Base-by-base conservation (phyloP, 345 rosid species). In the Bruguiera parviflora region DNA sequence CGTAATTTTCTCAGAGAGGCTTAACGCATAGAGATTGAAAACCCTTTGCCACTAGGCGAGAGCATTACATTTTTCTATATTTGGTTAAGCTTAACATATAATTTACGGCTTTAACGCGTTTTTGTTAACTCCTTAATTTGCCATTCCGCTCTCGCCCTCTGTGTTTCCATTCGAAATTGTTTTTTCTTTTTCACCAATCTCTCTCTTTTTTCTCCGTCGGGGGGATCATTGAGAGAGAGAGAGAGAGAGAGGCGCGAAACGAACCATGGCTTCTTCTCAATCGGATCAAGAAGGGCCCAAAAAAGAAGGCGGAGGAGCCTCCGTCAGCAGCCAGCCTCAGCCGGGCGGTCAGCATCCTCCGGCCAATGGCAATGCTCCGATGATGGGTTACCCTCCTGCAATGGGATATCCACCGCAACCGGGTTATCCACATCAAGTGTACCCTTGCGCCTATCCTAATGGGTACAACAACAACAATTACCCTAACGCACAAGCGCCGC, bases 401-500 rank as follows among this genome's bases (percentile, higher is more conserved):
- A 75, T 77, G 78, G 72, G 75, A 5, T 78, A 77, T 75, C 83
- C 83, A 2, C 80, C 32, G 6, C 68, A 20, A 43, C 4, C 27
- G 10, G 68, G 59, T 13, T 47, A 72, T 46, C 71, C 73, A 9
- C 69, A 47, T 1, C 65, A 25, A 3, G 70, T 46, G 5, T 67
- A 69, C 29, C 67, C 22, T 53, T 21, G 22, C 31, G 5, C 49
- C 49, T 69, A 69, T n/a, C 62, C 35, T 37, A 33, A 70, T 67
- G 70, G 61, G 24, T 39, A 67, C 24, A 43, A 43, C 49, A 25
- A 58, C 32, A 59, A 57, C 22, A 15, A 46, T 43, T 28, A 63
- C 58, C 65, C 53, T 19, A 80, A 76, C 65, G 71, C 75, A 0
- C 83, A 73, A 69, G 76, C 85, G 24, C 84, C 88, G 3, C 80